These are phyloP conservation scores for Miamiensis avidus DNA, from an alignment of 169 alveolate species.

Conservation along the genomic window DNA sequence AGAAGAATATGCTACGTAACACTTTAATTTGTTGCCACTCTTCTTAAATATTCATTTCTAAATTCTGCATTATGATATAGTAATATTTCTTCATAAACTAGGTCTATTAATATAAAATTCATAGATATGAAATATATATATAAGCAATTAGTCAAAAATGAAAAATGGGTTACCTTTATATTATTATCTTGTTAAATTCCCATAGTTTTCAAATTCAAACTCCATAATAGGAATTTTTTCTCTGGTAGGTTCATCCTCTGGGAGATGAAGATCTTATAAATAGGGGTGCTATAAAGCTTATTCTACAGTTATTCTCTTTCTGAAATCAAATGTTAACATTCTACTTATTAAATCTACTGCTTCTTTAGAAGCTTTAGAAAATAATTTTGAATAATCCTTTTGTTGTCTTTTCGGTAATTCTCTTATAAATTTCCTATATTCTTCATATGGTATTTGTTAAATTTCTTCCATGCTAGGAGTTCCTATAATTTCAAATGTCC, in stretches of 20 bases:
- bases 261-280: conserved; percentile 54
- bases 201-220: conserved; percentile 19
- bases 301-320: conserved; percentile 68
- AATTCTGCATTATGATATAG: too few species aligned
- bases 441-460: conserved; percentile 39
- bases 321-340: conserved; percentile 72
- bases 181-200: conserved; percentile 17
- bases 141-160: too few species aligned
- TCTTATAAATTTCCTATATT: conserved; percentile 58
- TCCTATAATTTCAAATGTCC: conserved; percentile 63
- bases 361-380: conserved; percentile 39
- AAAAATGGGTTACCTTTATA: conserved; percentile 3
- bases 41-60: too few species aligned
- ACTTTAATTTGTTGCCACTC: too few species aligned
- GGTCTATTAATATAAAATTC: too few species aligned
- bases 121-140: too few species aligned
- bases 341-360: conserved; percentile 68
- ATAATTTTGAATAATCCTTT: conserved; percentile 37
- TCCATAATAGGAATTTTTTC: conserved; percentile 3
- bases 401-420: conserved; percentile 53
- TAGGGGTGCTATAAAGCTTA: conserved; percentile 77
- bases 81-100: too few species aligned
- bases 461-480: conserved; percentile 55
- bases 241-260: conserved; percentile 33
- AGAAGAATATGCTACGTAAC: too few species aligned